Evolutionary conservation across 345 rosid genomes (phyloP).

Genomic region (Passiflora organensis): DNA sequence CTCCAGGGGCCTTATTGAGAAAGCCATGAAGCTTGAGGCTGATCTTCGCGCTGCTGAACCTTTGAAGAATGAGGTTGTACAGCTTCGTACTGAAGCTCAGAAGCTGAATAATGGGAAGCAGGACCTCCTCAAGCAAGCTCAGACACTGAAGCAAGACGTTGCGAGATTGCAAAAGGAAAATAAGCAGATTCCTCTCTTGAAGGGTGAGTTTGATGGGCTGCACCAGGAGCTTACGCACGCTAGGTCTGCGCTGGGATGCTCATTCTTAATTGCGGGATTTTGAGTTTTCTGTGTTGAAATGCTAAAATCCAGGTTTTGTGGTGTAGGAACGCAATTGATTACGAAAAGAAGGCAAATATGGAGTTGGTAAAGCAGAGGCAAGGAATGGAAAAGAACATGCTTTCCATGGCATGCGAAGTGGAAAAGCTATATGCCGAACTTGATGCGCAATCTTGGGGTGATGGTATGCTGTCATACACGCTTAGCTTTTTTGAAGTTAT

Average conservation of each 20-base stretch:
- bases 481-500: conserved; percentile 3
- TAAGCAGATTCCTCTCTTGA: conserved; percentile 60
- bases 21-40: conserved; percentile 74
- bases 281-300: not conserved
- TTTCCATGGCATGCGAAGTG: conserved; percentile 97
- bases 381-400: conserved; percentile 87
- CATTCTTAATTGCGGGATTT: not conserved
- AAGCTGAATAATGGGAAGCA: conserved; percentile 60
- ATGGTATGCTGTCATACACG: conserved; percentile 40
- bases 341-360: conserved; percentile 88
- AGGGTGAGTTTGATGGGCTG: conserved; percentile 61
- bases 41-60: conserved; percentile 82
- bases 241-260: conserved; percentile 42
- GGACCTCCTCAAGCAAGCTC: conserved; percentile 67
- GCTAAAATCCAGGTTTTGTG: conserved; percentile 6
- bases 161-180: conserved; percentile 63
- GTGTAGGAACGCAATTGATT: conserved; percentile 69
- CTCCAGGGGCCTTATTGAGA: conserved; percentile 68
- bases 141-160: conserved; percentile 63
- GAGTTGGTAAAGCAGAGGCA: conserved; percentile 92
- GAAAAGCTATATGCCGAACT: conserved; percentile 89
- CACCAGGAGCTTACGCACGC: conserved; percentile 89
- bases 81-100: conserved; percentile 66
- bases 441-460: conserved; percentile 64
- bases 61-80: conserved; percentile 63